A percentile compares a stretch with the other conserved stretches of the same genome.
phyloP scores from a whole-genome alignment of 176 grass and related monocot genomes.

The Themeda triandra region DNA sequence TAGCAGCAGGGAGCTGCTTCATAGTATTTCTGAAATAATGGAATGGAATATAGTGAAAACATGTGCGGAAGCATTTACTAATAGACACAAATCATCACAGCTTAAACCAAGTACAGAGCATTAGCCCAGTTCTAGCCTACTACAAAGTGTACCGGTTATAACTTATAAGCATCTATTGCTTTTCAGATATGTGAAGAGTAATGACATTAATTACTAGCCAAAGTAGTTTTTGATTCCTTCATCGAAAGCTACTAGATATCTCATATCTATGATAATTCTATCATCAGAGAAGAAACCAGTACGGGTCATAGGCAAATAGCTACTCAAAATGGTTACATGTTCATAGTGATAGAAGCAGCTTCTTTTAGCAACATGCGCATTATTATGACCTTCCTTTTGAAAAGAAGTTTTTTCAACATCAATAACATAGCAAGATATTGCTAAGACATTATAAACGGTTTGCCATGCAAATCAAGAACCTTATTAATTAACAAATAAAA shows the following conservation, averaged over 20 bases:
- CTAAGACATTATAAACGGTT: not conserved
- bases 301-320: not conserved
- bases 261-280: not conserved
- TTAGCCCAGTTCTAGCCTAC: not conserved
- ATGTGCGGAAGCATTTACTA: not conserved
- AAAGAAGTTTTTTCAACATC: not conserved
- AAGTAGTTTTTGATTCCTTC: not conserved
- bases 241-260: not conserved
- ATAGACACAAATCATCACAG: not conserved
- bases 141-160: not conserved
- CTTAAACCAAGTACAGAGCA: not conserved
- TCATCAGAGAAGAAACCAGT: not conserved
- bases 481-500: not conserved
- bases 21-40: not conserved
- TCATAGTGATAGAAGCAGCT: not conserved
- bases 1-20: not conserved
- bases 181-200: not conserved
- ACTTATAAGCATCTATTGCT: not conserved
- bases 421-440: not conserved
- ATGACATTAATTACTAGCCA: not conserved
- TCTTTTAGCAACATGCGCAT: not conserved
- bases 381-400: not conserved
- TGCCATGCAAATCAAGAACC: not conserved
- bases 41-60: not conserved
- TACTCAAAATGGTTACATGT: not conserved